Conservation (phyloP, 129 eudicot species). For the Solidago caesia region DNA sequence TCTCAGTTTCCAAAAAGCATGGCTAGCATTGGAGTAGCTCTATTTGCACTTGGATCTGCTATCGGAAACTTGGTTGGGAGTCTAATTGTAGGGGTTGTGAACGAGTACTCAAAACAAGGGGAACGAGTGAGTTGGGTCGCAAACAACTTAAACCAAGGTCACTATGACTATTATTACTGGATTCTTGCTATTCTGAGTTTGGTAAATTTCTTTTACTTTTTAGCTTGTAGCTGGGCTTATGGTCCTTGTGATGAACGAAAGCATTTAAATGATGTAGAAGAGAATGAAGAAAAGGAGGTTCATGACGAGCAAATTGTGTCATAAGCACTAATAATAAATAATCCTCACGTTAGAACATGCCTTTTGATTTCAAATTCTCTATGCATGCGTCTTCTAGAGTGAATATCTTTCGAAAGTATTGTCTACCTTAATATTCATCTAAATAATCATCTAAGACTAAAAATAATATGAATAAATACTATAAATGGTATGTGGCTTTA, state of each 20-base stretch:
- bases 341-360: constrained; percentile 26
- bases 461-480: no score
- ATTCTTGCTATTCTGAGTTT: constrained; percentile 46
- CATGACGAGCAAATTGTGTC: constrained; percentile 17
- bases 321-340: constrained; percentile 12
- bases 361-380: background rate
- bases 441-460: no score
- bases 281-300: constrained; percentile 13
- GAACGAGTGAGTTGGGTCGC: constrained; percentile 68
- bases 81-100: constrained; percentile 43
- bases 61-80: constrained; percentile 62
- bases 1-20: constrained; percentile 84
- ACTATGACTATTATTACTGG: constrained; percentile 80
- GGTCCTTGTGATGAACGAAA: constrained; percentile 45
- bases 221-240: constrained; percentile 50
- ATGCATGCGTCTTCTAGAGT: background rate
- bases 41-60: constrained; percentile 58
- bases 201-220: constrained; percentile 57
- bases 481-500: background rate
- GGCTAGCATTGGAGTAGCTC: constrained; percentile 76
- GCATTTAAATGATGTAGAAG: constrained; percentile 45
- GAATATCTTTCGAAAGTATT: background rate
- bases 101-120: constrained; percentile 35
- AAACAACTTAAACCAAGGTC: constrained; percentile 62
- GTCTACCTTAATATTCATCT: no score